Percentiles rank a stretch among this genome's conserved stretches.
Conservation (phyloP, 2,329 filamentous ascomycete species). For the Lasiodiplodia gonubiensis region DNA sequence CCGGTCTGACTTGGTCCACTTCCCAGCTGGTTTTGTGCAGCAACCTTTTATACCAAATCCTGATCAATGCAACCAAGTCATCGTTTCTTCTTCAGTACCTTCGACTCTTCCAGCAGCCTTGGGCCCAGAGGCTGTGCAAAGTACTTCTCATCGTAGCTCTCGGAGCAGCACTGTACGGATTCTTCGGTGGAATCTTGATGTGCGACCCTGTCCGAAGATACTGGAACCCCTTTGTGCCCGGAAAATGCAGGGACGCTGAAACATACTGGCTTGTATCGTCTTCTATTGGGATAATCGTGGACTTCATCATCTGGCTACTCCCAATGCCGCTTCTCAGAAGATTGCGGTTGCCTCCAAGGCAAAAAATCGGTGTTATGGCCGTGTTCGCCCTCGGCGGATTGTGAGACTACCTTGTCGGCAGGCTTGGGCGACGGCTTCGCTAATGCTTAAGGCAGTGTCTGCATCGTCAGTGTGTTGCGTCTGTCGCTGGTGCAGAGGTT, state of each 20-base stretch:
- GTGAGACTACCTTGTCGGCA: constrained; percentile 36
- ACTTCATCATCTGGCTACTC: constrained; percentile 42
- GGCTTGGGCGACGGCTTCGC: background rate
- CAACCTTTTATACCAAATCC: constrained; percentile 40
- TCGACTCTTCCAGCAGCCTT: constrained; percentile 40
- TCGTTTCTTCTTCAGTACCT: constrained; percentile 43
- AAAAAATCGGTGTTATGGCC: constrained; percentile 44
- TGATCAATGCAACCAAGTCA: constrained; percentile 41
- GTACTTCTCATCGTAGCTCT: constrained; percentile 37
- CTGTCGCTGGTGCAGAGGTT: constrained; percentile 39
- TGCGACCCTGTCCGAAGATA: constrained; percentile 42
- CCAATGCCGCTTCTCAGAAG: constrained; percentile 40
- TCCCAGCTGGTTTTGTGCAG: constrained; percentile 41
- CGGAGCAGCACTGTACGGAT: constrained; percentile 38
- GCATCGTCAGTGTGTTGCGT: constrained; percentile 42
- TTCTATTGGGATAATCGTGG: constrained; percentile 41
- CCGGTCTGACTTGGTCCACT: background rate
- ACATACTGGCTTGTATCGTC: constrained; percentile 41
- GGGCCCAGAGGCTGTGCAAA: constrained; percentile 39
- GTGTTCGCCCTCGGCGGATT: constrained; percentile 48
- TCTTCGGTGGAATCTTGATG: constrained; percentile 43
- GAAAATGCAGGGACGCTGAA: constrained; percentile 41
- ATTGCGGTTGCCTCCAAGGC: constrained; percentile 40
- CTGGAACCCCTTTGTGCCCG: constrained; percentile 40
- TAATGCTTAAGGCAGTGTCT: constrained; percentile 35